Evolutionary conservation across 768 basidiomycete species (phyloP).

Genomic region (Naganishia vaughanmartiniae): DNA sequence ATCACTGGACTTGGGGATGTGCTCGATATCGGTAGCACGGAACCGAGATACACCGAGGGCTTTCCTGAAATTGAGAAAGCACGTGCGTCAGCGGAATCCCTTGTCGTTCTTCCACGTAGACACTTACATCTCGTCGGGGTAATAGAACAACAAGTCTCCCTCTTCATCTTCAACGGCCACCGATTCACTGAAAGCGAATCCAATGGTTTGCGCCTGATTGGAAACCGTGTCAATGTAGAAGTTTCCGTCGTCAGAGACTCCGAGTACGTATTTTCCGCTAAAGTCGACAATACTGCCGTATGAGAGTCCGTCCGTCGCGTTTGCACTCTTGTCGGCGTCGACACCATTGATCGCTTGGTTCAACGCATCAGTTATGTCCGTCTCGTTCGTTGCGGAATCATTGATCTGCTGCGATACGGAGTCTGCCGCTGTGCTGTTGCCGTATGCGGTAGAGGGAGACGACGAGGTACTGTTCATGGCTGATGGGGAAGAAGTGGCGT

Average conservation of each 20-base stretch:
- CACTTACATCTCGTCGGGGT: constrained; percentile 28
- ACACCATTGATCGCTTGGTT: background rate
- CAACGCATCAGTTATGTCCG: background rate
- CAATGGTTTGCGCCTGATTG: background rate
- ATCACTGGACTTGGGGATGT: background rate
- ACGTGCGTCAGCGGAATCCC: background rate
- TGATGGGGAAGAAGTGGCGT: constrained; percentile 5
- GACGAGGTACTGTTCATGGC: background rate
- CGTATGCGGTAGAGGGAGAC: background rate
- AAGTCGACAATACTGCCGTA: constrained; percentile 14
- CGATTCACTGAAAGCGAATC: constrained; percentile 1
- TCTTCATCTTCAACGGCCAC: constrained; percentile 12
- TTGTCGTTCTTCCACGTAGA: too few species aligned
- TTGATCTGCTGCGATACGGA: background rate
- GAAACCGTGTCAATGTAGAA: constrained; percentile 13
- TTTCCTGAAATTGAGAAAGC: background rate
- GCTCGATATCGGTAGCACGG: background rate
- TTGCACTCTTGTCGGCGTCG: background rate
- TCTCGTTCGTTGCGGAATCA: background rate
- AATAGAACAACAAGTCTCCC: constrained; percentile 21
- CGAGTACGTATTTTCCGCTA: constrained; percentile 19
- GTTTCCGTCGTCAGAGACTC: constrained; percentile 14
- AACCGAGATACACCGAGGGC: constrained; percentile 1
- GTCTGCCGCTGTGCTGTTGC: background rate
- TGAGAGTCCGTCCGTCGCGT: background rate